Evolutionary conservation across 2,329 filamentous ascomycete species (phyloP).

Genomic region (Aureobasidium melanogenum): DNA sequence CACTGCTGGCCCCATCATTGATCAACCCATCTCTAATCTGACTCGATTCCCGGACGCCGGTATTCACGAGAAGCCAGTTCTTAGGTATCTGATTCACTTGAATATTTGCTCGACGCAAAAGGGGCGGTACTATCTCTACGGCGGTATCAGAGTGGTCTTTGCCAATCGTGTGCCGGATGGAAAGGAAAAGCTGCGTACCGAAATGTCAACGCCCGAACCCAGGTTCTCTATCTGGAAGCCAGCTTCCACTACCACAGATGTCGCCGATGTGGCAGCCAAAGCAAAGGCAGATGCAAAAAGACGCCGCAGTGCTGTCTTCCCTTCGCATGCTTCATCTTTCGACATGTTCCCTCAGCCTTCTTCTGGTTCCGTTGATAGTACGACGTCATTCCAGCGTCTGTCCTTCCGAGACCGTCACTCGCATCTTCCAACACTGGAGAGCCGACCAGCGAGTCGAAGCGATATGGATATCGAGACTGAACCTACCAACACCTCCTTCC

Average conservation of each 20-base stretch:
- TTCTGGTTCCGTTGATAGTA: not conserved
- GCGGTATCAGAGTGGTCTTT: slow-evolving; percentile 87
- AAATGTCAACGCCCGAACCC: slow-evolving; percentile 82
- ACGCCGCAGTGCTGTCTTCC: slow-evolving; percentile 21
- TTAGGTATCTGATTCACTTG: slow-evolving; percentile 85
- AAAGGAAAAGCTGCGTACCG: slow-evolving; percentile 84
- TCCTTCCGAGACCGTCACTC: not conserved
- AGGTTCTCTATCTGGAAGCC: slow-evolving; percentile 79
- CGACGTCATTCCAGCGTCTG: not conserved
- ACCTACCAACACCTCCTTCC: no score
- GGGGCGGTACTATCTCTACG: slow-evolving; percentile 83
- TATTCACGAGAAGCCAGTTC: slow-evolving; percentile 56
- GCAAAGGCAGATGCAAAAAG: slow-evolving; percentile 21
- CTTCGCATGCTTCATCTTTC: not conserved
- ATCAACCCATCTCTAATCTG: slow-evolving; percentile 48
- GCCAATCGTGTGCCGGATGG: slow-evolving; percentile 93
- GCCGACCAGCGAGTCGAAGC: not conserved
- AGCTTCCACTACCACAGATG: slow-evolving; percentile 18
- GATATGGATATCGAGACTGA: not conserved
- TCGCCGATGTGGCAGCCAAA: not conserved
- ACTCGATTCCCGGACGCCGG: slow-evolving; percentile 41
- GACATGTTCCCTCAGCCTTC: not conserved
- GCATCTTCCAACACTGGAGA: not conserved
- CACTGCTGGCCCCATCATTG: slow-evolving; percentile 75
- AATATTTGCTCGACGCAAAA: slow-evolving; percentile 84